phyloP scores from a whole-genome alignment of 2,329 filamentous ascomycete species.

The Sporothrix sp. region DNA sequence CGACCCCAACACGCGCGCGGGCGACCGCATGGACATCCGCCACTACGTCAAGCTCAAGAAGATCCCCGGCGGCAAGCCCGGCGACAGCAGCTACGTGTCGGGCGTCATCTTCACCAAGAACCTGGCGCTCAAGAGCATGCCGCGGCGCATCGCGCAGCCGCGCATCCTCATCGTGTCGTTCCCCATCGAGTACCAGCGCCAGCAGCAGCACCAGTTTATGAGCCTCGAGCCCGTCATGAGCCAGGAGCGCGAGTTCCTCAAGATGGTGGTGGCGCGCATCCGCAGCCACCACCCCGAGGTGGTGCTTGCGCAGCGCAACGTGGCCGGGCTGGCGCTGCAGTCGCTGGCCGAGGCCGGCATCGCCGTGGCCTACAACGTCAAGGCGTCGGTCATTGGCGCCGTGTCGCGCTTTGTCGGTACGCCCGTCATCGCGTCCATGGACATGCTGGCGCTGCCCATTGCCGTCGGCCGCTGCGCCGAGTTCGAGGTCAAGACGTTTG shows the following conservation, averaged over 20 bases:
- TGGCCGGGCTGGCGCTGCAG: constrained; percentile 82
- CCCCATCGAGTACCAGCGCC: constrained; percentile 88
- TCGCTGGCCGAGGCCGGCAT: constrained; percentile 83
- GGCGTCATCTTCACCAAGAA: constrained; percentile 98
- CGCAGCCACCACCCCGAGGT: constrained; percentile 75
- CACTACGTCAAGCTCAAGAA: constrained; percentile 98
- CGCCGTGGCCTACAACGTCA: constrained; percentile 92
- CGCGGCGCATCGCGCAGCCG: constrained; percentile 70
- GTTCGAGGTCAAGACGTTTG: constrained; percentile 93
- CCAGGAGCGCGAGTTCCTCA: constrained; percentile 88
- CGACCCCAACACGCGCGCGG: constrained; percentile 78
- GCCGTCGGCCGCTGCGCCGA: constrained; percentile 71
- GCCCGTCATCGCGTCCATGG: constrained; percentile 85
- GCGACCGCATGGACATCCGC: constrained; percentile 92
- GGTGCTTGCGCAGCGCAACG: constrained; percentile 83
- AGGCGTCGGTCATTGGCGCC: constrained; percentile 88
- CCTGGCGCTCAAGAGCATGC: constrained; percentile 91
- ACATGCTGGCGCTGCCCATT: constrained; percentile 74
- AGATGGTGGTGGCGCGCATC: constrained; percentile 86
- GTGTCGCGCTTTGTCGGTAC: constrained; percentile 89
- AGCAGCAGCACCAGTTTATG: constrained; percentile 88
- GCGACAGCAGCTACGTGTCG: constrained; percentile 92
- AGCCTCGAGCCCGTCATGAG: constrained; percentile 93
- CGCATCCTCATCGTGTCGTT: constrained; percentile 90
- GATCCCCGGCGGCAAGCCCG: constrained; percentile 79